Conservation (phyloP, 1,139 yeast species). For the Geotrichum histeridarum region DNA sequence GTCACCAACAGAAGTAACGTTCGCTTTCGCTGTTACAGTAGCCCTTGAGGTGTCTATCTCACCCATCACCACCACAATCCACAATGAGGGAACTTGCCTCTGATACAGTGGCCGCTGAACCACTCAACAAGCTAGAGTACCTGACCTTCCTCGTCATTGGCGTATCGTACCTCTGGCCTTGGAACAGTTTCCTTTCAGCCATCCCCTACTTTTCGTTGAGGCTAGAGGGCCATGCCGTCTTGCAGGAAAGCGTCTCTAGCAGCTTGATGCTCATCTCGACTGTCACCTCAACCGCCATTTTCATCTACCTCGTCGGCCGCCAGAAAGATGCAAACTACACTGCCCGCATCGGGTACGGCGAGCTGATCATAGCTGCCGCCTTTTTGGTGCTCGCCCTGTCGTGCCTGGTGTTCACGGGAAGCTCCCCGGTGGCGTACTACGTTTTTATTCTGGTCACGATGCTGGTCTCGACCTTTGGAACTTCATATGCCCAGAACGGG, state of each 20-base stretch:
- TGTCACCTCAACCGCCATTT: conserved; percentile 57
- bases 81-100: too few relatives aligned
- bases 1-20: too few relatives aligned
- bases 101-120: not conserved
- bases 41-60: too few relatives aligned
- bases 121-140: conserved; percentile 12
- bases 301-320: conserved; percentile 58
- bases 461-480: conserved; percentile 44
- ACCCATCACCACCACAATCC: too few relatives aligned
- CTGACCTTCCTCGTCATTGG: conserved; percentile 15
- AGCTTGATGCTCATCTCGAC: conserved; percentile 91
- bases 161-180: conserved; percentile 69
- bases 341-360: conserved; percentile 55
- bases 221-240: conserved; percentile 1
- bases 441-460: conserved; percentile 41
- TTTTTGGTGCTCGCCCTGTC: conserved; percentile 45
- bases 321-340: conserved; percentile 61
- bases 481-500: conserved; percentile 82
- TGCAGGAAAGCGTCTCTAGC: conserved; percentile 55
- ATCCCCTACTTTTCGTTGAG: conserved; percentile 56
- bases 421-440: conserved; percentile 44
- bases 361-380: conserved; percentile 51
- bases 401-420: conserved; percentile 32
- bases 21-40: too few relatives aligned
- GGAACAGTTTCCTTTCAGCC: conserved; percentile 90